Evolutionary conservation across 2,329 filamentous ascomycete species (phyloP).

Genomic region (Corinectria fuckeliana): DNA sequence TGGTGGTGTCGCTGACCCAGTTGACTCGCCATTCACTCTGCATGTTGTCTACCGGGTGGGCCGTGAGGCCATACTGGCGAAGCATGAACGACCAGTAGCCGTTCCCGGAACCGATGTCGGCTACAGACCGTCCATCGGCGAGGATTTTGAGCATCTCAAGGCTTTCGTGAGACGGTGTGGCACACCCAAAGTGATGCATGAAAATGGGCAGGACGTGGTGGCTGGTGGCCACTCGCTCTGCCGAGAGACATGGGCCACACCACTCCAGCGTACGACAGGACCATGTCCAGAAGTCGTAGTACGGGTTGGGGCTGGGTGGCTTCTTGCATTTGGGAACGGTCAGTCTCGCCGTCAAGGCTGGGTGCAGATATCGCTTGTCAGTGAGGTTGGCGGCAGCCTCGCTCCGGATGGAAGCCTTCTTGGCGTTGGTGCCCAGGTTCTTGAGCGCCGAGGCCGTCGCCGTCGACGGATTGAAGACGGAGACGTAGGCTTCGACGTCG

Average conservation of each 20-base stretch:
- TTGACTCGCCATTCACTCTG: conserved; percentile 71
- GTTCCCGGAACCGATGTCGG: conserved; percentile 74
- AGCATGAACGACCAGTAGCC: conserved; percentile 81
- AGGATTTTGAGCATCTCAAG: conserved; percentile 66
- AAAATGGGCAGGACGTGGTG: conserved; percentile 76
- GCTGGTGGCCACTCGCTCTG: conserved; percentile 59
- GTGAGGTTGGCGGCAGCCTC: conserved; percentile 63
- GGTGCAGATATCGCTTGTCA: conserved; percentile 58
- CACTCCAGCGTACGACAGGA: conserved; percentile 69
- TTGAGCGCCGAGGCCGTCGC: conserved; percentile 67
- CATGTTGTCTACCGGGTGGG: conserved; percentile 70
- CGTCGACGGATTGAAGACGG: conserved; percentile 68
- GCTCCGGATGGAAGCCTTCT: conserved; percentile 65
- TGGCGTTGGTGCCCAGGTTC: conserved; percentile 68
- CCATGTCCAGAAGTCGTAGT: conserved; percentile 72
- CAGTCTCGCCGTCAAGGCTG: conserved; percentile 46
- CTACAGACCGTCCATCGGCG: conserved; percentile 58
- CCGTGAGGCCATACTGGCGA: conserved; percentile 60
- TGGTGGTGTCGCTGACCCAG: conserved; percentile 73
- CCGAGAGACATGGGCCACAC: conserved; percentile 63
- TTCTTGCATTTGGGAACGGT: conserved; percentile 56
- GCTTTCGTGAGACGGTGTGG: conserved; percentile 71
- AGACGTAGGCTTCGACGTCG: conserved; percentile 71
- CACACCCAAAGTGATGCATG: conserved; percentile 82
- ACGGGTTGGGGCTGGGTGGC: conserved; percentile 63